These are phyloP conservation scores for Ceratocystis ficicola DNA, from an alignment of 2,329 filamentous ascomycete genomes.

Conservation along the genomic window DNA sequence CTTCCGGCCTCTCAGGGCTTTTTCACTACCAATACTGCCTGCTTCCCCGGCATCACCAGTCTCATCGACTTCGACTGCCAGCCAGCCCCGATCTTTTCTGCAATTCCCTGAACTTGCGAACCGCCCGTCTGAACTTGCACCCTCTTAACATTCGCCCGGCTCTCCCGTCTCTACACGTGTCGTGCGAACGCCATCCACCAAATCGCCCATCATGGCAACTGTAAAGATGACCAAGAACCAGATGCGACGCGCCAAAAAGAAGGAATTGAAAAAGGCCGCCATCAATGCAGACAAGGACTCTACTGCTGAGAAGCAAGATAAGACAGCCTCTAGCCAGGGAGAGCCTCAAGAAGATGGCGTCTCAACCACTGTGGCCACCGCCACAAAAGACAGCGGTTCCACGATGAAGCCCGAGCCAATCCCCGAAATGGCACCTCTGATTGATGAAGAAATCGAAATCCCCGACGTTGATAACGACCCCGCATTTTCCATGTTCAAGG, in stretches of 20 bases:
- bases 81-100: not conserved
- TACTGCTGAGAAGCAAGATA: not conserved
- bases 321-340: not conserved
- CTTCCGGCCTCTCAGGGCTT: too few relatives aligned
- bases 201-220: slow-evolving; percentile 43
- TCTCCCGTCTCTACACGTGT: not conserved
- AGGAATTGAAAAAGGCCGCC: slow-evolving; percentile 63
- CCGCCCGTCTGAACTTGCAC: not conserved
- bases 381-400: not conserved
- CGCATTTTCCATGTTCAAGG: slow-evolving; percentile 70
- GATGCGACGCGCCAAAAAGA: slow-evolving; percentile 84
- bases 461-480: slow-evolving; percentile 50
- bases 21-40: too few relatives aligned
- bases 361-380: not conserved
- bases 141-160: not conserved
- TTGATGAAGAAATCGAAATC: slow-evolving; percentile 29
- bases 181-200: not conserved
- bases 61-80: not conserved
- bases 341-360: slow-evolving; percentile 18
- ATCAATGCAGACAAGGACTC: not conserved
- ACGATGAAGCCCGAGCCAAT: slow-evolving; percentile 16
- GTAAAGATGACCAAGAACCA: slow-evolving; percentile 87
- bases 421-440: slow-evolving; percentile 12
- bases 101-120: not conserved
- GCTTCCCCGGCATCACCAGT: not conserved